Percentiles rank a stretch among this genome's conserved stretches.
phyloP scores from a whole-genome alignment of 345 rosid species.

The Eucalyptus pauciflora region DNA sequence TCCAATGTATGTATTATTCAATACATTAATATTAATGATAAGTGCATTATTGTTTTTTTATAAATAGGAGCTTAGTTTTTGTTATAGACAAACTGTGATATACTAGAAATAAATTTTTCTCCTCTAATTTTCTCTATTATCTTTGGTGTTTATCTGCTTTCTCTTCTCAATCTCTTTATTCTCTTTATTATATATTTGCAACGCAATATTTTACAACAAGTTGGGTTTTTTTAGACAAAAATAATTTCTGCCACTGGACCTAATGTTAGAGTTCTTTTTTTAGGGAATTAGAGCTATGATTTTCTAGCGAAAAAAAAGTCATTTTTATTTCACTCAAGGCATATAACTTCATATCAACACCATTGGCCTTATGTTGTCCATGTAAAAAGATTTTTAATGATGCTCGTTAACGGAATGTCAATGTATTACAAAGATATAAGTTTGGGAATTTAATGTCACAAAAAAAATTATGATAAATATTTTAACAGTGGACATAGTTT shows the following conservation, averaged over 20 bases:
- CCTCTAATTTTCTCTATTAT: too few species aligned
- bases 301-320: not conserved
- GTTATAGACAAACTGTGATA: too few species aligned
- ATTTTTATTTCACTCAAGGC: not conserved
- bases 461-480: not conserved
- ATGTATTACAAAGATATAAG: not conserved
- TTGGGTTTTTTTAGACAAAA: not conserved
- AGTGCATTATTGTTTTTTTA: too few species aligned
- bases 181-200: too few species aligned
- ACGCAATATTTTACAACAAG: not conserved
- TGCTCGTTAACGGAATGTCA: not conserved
- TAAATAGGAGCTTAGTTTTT: too few species aligned
- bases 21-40: too few species aligned
- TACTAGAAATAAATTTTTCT: too few species aligned
- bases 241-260: fast-evolving
- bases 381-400: not conserved
- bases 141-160: too few species aligned
- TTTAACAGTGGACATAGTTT: not conserved
- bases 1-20: too few species aligned
- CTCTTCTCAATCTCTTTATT: too few species aligned
- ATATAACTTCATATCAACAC: not conserved
- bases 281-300: not conserved
- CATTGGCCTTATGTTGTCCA: not conserved
- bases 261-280: not conserved
- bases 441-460: not conserved